Conservation (phyloP, 139 green algal genomes). For the Coelastrella sp. region DNA sequence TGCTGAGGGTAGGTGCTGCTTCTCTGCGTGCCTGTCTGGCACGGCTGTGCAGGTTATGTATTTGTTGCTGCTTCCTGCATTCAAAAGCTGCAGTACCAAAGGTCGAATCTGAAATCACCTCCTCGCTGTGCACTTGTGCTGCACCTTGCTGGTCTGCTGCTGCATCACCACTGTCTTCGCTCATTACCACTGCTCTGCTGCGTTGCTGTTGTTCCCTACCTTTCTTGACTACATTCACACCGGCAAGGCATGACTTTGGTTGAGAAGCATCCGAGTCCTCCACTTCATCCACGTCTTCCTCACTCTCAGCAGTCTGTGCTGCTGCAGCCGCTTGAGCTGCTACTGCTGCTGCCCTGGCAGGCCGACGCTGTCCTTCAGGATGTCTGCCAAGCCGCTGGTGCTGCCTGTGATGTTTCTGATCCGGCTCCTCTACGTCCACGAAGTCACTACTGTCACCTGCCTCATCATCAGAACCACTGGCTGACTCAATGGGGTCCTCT, state of each 20-base stretch:
- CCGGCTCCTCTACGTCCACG: neutral
- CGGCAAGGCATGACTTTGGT: neutral
- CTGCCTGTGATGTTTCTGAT: neutral
- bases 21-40: neutral
- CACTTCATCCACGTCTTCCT: neutral
- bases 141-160: neutral
- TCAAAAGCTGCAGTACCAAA: neutral
- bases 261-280: neutral
- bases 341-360: slow-evolving; percentile 7
- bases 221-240: neutral
- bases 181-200: neutral
- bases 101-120: neutral
- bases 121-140: neutral
- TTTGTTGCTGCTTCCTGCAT: neutral
- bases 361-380: neutral
- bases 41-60: too few relatives aligned
- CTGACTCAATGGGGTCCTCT: slow-evolving; percentile 17
- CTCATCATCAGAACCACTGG: neutral
- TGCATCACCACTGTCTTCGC: neutral
- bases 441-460: neutral
- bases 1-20: neutral
- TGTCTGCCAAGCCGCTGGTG: too few relatives aligned
- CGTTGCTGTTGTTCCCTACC: slow-evolving; percentile 14
- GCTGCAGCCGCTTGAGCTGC: neutral
- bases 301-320: neutral